phyloP scores from a whole-genome alignment of 805 yeast species.

The Saccharomycopsis guyanensis region DNA sequence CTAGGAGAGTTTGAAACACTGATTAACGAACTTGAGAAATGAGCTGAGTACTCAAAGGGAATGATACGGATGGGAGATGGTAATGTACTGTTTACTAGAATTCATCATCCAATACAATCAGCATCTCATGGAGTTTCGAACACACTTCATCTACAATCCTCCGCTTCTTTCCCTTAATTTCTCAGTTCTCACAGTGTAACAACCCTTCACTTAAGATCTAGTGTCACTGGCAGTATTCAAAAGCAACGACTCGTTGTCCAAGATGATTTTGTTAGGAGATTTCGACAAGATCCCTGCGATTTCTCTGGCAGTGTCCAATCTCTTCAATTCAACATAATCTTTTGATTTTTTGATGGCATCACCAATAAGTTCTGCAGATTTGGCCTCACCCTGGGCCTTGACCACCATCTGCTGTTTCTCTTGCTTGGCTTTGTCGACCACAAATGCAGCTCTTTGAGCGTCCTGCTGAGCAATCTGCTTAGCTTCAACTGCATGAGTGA shows the following conservation, averaged over 20 bases:
- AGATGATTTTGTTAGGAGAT: conserved; percentile 86
- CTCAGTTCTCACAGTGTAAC: too few relatives aligned
- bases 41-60: too few relatives aligned
- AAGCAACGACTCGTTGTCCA: conserved; percentile 87
- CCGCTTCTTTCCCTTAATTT: too few relatives aligned
- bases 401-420: conserved; percentile 97
- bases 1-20: too few relatives aligned
- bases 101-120: too few relatives aligned
- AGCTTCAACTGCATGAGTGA: conserved; percentile 95
- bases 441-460: conserved; percentile 95
- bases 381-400: conserved; percentile 97
- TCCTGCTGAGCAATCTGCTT: conserved; percentile 99
- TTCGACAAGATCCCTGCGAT: conserved; percentile 78
- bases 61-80: too few relatives aligned
- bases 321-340: conserved; percentile 93
- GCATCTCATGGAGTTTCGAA: too few relatives aligned
- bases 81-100: too few relatives aligned
- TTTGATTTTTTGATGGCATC: conserved; percentile 95
- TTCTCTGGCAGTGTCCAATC: conserved; percentile 95
- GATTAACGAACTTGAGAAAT: too few relatives aligned
- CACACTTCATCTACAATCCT: too few relatives aligned
- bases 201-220: conserved; percentile 41
- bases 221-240: conserved; percentile 81
- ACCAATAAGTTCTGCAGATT: conserved; percentile 96
- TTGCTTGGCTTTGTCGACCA: conserved; percentile 95